These are phyloP conservation scores for Acorus calamus DNA, from an alignment of 106 monocot genomes.

Conservation along the genomic window DNA sequence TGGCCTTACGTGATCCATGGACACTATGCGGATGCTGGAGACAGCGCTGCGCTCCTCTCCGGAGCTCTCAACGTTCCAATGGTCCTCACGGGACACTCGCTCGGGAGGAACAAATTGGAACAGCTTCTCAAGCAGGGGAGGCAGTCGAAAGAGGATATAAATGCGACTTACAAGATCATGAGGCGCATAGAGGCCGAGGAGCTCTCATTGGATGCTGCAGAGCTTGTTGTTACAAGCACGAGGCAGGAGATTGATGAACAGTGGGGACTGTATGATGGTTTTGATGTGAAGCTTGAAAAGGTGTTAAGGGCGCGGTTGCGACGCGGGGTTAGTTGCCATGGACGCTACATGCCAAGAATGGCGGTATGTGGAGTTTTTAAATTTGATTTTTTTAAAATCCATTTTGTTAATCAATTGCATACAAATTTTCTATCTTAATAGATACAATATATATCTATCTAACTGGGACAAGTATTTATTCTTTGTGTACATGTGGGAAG, in stretches of 20 bases:
- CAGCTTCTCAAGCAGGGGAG: constrained; percentile 88
- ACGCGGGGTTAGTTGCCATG: constrained; percentile 66
- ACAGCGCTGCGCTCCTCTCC: constrained; percentile 77
- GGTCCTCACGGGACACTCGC: constrained; percentile 94
- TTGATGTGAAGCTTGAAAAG: constrained; percentile 90
- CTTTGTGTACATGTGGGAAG: too few species aligned
- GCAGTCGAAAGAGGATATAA: constrained; percentile 86
- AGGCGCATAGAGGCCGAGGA: constrained; percentile 91
- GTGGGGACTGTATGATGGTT: constrained; percentile 94
- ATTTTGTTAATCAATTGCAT: too few species aligned
- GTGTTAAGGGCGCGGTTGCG: constrained; percentile 60
- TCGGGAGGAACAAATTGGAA: constrained; percentile 85
- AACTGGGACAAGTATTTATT: too few species aligned
- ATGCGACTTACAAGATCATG: constrained; percentile 93
- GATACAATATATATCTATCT: too few species aligned
- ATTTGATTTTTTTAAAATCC: not conserved
- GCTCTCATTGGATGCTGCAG: constrained; percentile 77
- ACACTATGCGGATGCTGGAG: constrained; percentile 96
- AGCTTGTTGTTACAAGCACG: constrained; percentile 88
- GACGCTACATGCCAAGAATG: constrained; percentile 91
- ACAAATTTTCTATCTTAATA: too few species aligned
- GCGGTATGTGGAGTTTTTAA: constrained; percentile 40
- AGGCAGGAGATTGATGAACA: constrained; percentile 98
- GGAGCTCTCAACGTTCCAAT: constrained; percentile 92
- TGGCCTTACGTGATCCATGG: constrained; percentile 97